These are phyloP conservation scores for Gloeopeniophorella convolvens DNA, from an alignment of 768 basidiomycete genomes.

Conservation along the genomic window DNA sequence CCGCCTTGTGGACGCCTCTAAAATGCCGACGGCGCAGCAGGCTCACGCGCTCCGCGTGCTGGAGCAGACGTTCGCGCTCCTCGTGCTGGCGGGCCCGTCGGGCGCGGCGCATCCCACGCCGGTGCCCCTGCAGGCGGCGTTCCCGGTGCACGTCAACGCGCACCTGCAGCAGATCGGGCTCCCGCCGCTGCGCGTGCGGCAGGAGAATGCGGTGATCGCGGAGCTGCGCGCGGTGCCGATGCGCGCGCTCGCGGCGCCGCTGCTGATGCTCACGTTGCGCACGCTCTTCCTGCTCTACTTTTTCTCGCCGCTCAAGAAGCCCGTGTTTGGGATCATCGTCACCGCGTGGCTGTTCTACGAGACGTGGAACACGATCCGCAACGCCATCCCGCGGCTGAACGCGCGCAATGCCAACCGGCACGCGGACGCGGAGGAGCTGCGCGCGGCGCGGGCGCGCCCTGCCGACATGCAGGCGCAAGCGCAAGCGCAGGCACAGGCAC, in stretches of 20 bases:
- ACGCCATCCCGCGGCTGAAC: conserved; percentile 10
- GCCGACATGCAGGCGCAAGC: neutral
- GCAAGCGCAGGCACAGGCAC: neutral
- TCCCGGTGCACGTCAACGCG: conserved; percentile 15
- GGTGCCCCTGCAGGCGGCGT: neutral
- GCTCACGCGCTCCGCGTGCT: conserved; percentile 18
- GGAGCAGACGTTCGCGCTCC: conserved; percentile 17
- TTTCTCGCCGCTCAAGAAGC: conserved; percentile 21
- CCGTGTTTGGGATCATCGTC: conserved; percentile 18
- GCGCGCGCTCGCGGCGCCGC: conserved; percentile 19
- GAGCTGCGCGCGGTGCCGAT: conserved; percentile 20
- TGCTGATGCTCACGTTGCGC: conserved; percentile 18
- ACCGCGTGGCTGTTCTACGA: conserved; percentile 19
- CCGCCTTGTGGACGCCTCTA: conserved; percentile 14
- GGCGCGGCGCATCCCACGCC: neutral
- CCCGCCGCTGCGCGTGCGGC: conserved; percentile 14
- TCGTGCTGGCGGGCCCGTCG: conserved; percentile 11
- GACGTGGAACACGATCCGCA: conserved; percentile 22
- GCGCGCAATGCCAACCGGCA: conserved; percentile 1
- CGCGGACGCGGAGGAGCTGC: neutral
- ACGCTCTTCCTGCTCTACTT: conserved; percentile 20
- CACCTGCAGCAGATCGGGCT: conserved; percentile 19
- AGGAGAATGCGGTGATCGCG: conserved; percentile 17
- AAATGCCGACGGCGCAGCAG: conserved; percentile 16
- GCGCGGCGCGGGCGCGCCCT: neutral